These are phyloP conservation scores for Colletotrichum incanum DNA, from an alignment of 2,329 filamentous ascomycete species.

Conservation along the genomic window DNA sequence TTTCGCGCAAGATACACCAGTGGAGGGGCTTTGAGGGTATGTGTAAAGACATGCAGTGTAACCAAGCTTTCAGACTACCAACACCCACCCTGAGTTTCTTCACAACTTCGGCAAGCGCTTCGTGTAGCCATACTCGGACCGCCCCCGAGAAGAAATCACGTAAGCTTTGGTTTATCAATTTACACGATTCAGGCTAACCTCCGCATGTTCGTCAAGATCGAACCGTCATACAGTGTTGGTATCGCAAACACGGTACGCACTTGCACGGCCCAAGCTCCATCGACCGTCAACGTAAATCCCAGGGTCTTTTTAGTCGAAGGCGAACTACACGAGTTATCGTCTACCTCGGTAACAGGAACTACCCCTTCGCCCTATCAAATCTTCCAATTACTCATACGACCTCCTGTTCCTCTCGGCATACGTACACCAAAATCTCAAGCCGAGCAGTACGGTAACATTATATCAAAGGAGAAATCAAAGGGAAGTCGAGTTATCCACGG, in stretches of 20 bases:
- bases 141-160: background rate
- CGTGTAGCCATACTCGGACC: background rate
- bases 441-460: background rate
- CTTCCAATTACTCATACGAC: background rate
- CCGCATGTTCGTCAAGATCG: constrained; percentile 1
- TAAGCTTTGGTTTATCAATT: constrained; percentile 1
- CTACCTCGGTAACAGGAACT: constrained; percentile 16
- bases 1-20: too few species aligned
- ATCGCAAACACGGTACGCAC: background rate
- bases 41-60: background rate
- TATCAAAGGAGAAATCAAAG: background rate
- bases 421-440: background rate
- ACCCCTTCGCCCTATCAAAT: constrained; percentile 4
- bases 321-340: background rate
- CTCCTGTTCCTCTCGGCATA: background rate
- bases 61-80: background rate
- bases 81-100: background rate
- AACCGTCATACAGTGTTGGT: constrained; percentile 3
- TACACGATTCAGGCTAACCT: constrained; percentile 9
- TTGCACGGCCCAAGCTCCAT: background rate
- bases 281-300: background rate
- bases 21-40: background rate
- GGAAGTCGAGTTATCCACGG: background rate
- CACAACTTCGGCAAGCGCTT: background rate
- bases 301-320: background rate